Percentiles rank a stretch among this genome's conserved stretches.
phyloP scores from a whole-genome alignment of 257 asterid genomes.

The Cruciata laevipes region DNA sequence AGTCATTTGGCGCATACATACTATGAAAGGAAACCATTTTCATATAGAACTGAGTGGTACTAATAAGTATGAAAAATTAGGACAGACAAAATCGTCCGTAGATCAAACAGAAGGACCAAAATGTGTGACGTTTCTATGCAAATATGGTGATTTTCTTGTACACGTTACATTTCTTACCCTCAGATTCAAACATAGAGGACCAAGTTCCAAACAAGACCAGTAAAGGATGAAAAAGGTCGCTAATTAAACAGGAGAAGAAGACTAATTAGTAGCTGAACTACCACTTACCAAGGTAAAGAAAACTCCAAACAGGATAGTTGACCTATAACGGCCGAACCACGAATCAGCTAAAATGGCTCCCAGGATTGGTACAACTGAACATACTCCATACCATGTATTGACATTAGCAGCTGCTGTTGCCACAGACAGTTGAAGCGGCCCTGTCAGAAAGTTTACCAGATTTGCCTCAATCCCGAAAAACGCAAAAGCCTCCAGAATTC shows the following conservation, averaged over 20 bases:
- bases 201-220: background rate
- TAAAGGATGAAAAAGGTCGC: too few species aligned
- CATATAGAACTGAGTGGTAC: background rate
- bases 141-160: background rate
- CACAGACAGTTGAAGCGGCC: constrained; percentile 27
- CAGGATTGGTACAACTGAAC: constrained; percentile 26
- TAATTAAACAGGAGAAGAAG: too few species aligned
- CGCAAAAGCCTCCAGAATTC: constrained; percentile 29
- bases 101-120: background rate
- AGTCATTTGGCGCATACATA: too few species aligned
- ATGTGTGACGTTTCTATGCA: too few species aligned
- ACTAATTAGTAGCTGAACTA: too few species aligned
- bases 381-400: constrained; percentile 27
- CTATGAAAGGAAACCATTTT: background rate
- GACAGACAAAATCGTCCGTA: background rate
- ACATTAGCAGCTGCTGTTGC: constrained; percentile 29
- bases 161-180: background rate
- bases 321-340: constrained; percentile 23
- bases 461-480: constrained; percentile 28
- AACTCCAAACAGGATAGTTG: constrained; percentile 20
- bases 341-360: constrained; percentile 35
- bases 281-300: constrained; percentile 23
- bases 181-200: background rate
- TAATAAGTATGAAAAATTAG: background rate
- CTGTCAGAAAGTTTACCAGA: constrained; percentile 28